phyloP scores from a whole-genome alignment of 73 alveolate species.

The Paraurostyla sp. region DNA sequence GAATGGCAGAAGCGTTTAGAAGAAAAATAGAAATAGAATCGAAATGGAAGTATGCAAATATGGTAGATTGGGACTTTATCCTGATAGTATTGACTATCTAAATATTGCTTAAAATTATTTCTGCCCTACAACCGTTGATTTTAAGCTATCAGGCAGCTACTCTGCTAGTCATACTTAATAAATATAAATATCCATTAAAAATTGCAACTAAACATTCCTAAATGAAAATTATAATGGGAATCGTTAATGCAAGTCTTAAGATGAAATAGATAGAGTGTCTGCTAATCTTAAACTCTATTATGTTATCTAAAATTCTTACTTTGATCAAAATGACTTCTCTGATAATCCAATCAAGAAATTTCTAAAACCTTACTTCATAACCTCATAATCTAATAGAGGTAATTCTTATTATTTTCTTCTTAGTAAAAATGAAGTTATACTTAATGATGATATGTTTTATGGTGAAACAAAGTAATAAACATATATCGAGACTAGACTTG shows the following conservation, averaged over 20 bases:
- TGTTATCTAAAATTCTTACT: slow-evolving; percentile 31
- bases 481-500: slow-evolving; percentile 18
- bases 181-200: neutral
- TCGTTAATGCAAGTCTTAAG: slow-evolving; percentile 3
- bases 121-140: slow-evolving; percentile 19
- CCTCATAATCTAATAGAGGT: neutral
- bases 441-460: neutral
- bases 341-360: slow-evolving; percentile 17
- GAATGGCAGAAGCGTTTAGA: neutral
- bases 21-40: neutral
- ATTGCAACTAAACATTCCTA: slow-evolving; percentile 23
- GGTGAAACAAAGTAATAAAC: neutral
- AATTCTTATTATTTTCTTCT: neutral
- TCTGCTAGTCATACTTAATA: neutral
- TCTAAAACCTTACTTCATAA: slow-evolving; percentile 41
- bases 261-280: neutral
- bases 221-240: slow-evolving; percentile 17
- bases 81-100: neutral
- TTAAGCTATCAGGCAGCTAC: slow-evolving; percentile 36
- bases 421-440: neutral
- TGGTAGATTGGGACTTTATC: slow-evolving; percentile 35
- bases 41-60: slow-evolving; percentile 6
- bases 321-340: slow-evolving; percentile 12
- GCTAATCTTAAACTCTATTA: slow-evolving; percentile 4
- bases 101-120: neutral